phyloP scores from a whole-genome alignment of 768 basidiomycete genomes.

The Phlebiopsis flavidoalba region DNA sequence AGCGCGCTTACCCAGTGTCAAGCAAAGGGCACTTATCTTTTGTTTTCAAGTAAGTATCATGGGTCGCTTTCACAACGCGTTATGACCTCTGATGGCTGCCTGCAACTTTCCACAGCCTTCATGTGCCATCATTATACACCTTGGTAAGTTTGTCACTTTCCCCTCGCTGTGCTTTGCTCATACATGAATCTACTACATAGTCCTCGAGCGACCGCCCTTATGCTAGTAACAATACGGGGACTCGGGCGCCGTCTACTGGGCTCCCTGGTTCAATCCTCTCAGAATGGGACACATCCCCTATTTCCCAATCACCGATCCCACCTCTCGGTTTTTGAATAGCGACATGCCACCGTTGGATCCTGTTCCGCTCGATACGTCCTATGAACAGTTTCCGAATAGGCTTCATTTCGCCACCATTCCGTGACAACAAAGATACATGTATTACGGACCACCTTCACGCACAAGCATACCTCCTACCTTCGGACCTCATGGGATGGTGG shows the following conservation, averaged over 20 bases:
- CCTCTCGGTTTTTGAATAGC: not conserved
- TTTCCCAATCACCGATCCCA: conserved; percentile 17
- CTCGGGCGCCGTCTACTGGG: conserved; percentile 51
- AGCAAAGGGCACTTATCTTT: conserved; percentile 67
- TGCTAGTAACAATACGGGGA: conserved; percentile 59
- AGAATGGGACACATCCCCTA: conserved; percentile 9
- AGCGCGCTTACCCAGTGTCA: conserved; percentile 67
- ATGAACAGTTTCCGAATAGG: conserved; percentile 54
- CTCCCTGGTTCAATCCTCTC: conserved; percentile 29
- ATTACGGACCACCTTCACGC: conserved; percentile 76
- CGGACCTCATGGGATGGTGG: conserved; percentile 71
- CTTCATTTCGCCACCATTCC: conserved; percentile 76
- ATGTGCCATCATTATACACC: conserved; percentile 74
- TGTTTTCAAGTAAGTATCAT: conserved; percentile 63
- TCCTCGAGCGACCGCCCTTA: conserved; percentile 71
- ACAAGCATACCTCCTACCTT: conserved; percentile 64
- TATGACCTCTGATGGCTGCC: conserved; percentile 7
- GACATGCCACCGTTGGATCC: conserved; percentile 15
- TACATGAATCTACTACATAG: conserved; percentile 31
- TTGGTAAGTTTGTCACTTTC: conserved; percentile 41
- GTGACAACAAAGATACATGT: conserved; percentile 67
- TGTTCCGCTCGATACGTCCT: conserved; percentile 28
- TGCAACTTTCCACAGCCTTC: conserved; percentile 43
- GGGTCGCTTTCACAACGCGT: not conserved
- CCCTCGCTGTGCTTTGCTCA: not conserved